Base-by-base conservation (phyloP, 345 rosid species). In the Eucalyptus urophylla region DNA sequence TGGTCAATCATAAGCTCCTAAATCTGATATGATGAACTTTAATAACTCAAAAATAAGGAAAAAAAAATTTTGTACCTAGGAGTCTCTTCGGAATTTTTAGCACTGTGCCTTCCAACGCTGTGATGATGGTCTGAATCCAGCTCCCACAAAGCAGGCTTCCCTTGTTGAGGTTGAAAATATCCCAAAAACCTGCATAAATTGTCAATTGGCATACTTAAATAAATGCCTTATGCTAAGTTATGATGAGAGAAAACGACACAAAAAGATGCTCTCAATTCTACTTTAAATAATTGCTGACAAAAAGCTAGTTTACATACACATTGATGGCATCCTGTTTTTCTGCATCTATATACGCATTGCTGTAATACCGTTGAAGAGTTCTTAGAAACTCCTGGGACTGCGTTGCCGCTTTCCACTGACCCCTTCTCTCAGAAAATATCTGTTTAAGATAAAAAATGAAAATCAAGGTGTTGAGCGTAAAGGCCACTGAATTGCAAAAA, bases 301-400 rank as follows among this genome's bases (percentile, higher is more conserved):
- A 88, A 86, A 37, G 56, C 88, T 31, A 47, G 76, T 29, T 47
- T 86, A 90, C 98, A 53, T 97, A 98, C 99, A 97, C 93, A 92
- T 98, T 98, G 90, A 98, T 98, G 54, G 99, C 99, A 89, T 94
- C 96, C 92, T 98, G 99, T 94, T 98, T 98, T 91, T 95, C 98
- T 86, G 96, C 96, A 89, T 98, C 99, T 93, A 95, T 92, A 88
- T 98, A 98, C 33, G 99, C 97, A 89, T 98, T 98, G 89, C 97
- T 98, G 92, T 98, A 98, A 89, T 97, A 98, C 51, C 99, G 99
- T 43, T 98, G 99, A 53, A 98, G 92, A 87, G 97, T 94, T 95
- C 98, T 94, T 88, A 98, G 93, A 88, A 98, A 92, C 89, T 98
- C 99, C 90, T 98, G 99, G 86, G 99, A 98, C 87, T 97, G 99